Evolutionary conservation across 2,329 filamentous ascomycete species (phyloP), one percentile per base, ranked within the genome.

Genomic region (Ophiostoma sp.): DNA sequence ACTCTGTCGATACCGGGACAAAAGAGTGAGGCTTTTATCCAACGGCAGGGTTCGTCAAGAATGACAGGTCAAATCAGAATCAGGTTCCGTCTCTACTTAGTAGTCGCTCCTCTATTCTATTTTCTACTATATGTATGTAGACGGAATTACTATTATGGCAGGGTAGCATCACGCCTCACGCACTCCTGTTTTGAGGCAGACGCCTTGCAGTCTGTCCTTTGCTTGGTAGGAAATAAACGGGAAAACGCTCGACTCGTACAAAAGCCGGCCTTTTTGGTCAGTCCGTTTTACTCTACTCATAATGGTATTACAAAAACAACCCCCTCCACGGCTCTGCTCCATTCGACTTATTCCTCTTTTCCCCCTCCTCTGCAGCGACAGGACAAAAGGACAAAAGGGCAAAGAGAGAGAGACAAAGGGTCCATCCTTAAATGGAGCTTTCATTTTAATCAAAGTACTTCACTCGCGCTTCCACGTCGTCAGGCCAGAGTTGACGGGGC

Each of bases 81-180:
- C 23, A 57, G 20, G 44, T 48, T 57, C 52, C 52, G 48, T 57
- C 52, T 23, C n/a, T 17, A 15, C 11, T 48, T 8, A 17, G 7
- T n/a, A 48, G 44, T 48, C 44, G 17, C 20, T 48, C 7, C 17
- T 48, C 44, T 41, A 48, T 48, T 48, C 20, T 48, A 48, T n/a
- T 48, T 48, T n/a, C 36, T 39, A 39, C 36, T 11, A 39, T 31
- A 31, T 31, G 27, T 31, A 31, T 10, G 36, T 39, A 39, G 44
- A 48, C 44, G 44, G 44, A 48, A 48, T 48, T 41, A 41, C 39
- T 10, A 15, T 2, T 57, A 57, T 57, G 52, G 52, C 52, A 57
- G 52, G 52, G 52, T 57, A 57, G 52, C 52, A 57, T 57, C n/a
- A 27, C 52, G 52, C 52, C n/a, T 57, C n/a, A 57, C 52, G 52